These are phyloP conservation scores for Serendipita sp. DNA, from an alignment of 768 basidiomycete genomes.

Conservation along the genomic window DNA sequence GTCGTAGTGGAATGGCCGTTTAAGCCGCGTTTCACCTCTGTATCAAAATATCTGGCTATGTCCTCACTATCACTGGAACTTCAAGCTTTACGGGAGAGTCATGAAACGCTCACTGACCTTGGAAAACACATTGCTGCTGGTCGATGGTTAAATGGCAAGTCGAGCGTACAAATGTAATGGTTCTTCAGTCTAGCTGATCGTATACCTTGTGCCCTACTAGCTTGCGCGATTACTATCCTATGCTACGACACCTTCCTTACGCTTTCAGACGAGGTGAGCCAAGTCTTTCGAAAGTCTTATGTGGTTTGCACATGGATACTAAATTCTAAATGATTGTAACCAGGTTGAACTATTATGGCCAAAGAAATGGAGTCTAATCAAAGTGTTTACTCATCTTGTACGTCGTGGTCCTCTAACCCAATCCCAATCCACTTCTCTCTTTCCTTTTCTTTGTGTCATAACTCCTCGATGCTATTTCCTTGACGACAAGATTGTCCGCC, in stretches of 20 bases:
- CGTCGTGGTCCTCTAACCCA: no score
- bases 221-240: not conserved
- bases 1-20: no score
- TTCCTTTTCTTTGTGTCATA: no score
- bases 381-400: not conserved
- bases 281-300: not conserved
- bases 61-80: no score
- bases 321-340: not conserved
- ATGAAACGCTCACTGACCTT: no score
- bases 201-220: not conserved
- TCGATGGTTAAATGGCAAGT: not conserved
- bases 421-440: no score
- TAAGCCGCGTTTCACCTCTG: no score
- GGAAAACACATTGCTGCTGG: no score
- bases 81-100: no score
- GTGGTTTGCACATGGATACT: not conserved
- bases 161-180: not conserved
- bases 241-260: not conserved
- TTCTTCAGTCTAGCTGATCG: not conserved
- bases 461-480: no score
- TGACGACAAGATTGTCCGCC: no score
- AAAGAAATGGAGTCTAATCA: not conserved
- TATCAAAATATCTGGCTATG: no score
- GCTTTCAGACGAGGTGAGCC: not conserved
- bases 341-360: not conserved